Percentiles rank a stretch among this genome's conserved stretches.
Conservation (phyloP, 2,329 filamentous ascomycete species). For the Karstenula rhodostoma region DNA sequence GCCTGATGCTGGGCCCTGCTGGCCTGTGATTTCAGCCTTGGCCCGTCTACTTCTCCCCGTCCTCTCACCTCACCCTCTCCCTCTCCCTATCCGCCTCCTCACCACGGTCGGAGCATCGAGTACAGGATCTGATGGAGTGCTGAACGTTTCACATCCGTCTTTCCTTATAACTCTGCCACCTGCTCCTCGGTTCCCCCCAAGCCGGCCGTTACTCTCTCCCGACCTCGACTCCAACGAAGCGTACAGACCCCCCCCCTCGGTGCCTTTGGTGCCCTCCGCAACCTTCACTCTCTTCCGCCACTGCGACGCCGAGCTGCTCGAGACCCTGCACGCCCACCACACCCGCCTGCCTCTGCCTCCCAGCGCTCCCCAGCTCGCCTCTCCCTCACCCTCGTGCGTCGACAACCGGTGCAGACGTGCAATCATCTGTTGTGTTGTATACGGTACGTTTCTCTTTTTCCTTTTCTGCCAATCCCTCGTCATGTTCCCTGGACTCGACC, state of each 20-base stretch:
- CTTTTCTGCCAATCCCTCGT: slow-evolving; percentile 11
- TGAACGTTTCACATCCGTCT: slow-evolving; percentile 44
- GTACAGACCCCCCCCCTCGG: slow-evolving; percentile 41
- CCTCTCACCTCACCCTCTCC: slow-evolving; percentile 37
- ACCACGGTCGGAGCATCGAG: slow-evolving; percentile 50
- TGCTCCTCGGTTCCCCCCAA: slow-evolving; percentile 45
- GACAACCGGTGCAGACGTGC: slow-evolving; percentile 26
- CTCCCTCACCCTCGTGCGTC: slow-evolving; percentile 37
- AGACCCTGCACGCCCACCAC: slow-evolving; percentile 34
- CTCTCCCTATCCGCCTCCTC: slow-evolving; percentile 37
- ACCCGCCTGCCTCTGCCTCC: slow-evolving; percentile 53
- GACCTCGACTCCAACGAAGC: slow-evolving; percentile 43
- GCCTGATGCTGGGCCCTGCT: slow-evolving; percentile 38
- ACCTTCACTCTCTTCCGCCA: slow-evolving; percentile 28
- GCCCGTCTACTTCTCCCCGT: slow-evolving; percentile 38
- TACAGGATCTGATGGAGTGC: slow-evolving; percentile 50
- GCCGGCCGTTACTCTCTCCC: slow-evolving; percentile 44
- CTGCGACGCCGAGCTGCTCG: slow-evolving; percentile 41
- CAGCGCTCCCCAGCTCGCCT: slow-evolving; percentile 41
- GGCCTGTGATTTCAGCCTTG: slow-evolving; percentile 47
- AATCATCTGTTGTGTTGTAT: slow-evolving; percentile 31
- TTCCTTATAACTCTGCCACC: slow-evolving; percentile 46
- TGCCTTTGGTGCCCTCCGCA: slow-evolving; percentile 41
- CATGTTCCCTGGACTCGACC: background rate
- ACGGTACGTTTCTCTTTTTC: slow-evolving; percentile 38